Conservation (phyloP, 345 rosid genomes). For the Excoecaria agallocha region DNA sequence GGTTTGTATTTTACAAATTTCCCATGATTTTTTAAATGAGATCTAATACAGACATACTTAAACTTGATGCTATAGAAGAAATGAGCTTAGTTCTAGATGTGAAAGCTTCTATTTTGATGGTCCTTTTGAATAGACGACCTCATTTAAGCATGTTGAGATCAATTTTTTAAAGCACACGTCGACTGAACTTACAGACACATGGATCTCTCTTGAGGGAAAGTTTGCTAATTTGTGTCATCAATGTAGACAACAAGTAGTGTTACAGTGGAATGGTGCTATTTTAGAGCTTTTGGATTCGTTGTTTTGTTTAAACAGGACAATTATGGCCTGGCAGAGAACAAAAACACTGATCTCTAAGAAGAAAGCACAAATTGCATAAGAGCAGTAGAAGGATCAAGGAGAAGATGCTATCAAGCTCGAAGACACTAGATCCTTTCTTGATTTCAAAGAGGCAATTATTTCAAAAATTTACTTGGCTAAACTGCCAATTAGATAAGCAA, state of each 20-base stretch:
- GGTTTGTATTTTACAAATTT: too few relatives aligned
- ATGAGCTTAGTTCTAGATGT: constrained; percentile 82
- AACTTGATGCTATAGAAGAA: constrained; percentile 95
- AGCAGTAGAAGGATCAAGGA: constrained; percentile 44
- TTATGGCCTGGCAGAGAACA: constrained; percentile 79
- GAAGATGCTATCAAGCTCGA: constrained; percentile 36
- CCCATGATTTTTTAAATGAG: too few relatives aligned
- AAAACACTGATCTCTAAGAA: constrained; percentile 53
- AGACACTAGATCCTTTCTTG: constrained; percentile 32
- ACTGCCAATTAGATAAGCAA: constrained; percentile 56
- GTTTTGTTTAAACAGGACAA: constrained; percentile 53
- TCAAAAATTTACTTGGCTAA: constrained; percentile 52
- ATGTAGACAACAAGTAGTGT: constrained; percentile 61
- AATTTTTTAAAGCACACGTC: constrained; percentile 74
- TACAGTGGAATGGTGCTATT: neutral
- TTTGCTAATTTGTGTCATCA: constrained; percentile 80
- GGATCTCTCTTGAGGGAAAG: constrained; percentile 74
- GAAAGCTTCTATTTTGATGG: constrained; percentile 89
- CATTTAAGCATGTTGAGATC: constrained; percentile 85
- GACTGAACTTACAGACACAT: constrained; percentile 70
- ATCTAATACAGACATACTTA: constrained; percentile 65
- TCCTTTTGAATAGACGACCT: constrained; percentile 81
- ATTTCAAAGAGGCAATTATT: constrained; percentile 46
- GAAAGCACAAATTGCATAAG: constrained; percentile 56
- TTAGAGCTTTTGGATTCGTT: neutral